phyloP scores from a whole-genome alignment of 768 basidiomycete genomes.

The Pleurotus giganteus region DNA sequence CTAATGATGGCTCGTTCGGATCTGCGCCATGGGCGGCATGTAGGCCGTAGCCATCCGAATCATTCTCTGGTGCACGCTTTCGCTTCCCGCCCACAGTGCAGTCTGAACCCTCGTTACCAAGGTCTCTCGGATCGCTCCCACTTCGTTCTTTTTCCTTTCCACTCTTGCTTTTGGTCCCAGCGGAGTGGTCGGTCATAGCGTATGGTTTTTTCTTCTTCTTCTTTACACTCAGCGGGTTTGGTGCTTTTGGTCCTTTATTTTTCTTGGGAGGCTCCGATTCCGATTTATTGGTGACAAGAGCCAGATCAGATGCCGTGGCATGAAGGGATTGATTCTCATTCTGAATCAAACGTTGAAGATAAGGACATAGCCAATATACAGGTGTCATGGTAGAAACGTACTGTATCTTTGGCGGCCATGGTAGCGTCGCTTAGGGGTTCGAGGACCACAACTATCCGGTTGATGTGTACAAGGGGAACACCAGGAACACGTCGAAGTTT shows the following conservation, averaged over 20 bases:
- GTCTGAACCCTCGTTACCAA: not conserved
- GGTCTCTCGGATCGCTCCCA: not conserved
- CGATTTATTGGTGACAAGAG: constrained; percentile 28
- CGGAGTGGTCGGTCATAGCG: not conserved
- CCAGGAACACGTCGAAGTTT: constrained; percentile 74
- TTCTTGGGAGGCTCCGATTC: constrained; percentile 41
- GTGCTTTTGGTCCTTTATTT: constrained; percentile 76
- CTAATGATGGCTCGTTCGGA: not conserved
- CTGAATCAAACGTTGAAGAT: constrained; percentile 30
- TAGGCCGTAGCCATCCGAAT: not conserved
- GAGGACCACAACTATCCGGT: constrained; percentile 88
- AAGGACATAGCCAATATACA: not conserved
- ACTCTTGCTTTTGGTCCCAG: not conserved
- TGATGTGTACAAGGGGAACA: constrained; percentile 88
- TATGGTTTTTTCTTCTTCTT: constrained; percentile 60
- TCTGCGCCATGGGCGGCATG: not conserved
- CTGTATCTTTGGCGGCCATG: constrained; percentile 61
- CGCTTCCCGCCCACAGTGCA: constrained; percentile 12
- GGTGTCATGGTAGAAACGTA: constrained; percentile 23
- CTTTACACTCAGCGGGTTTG: constrained; percentile 91
- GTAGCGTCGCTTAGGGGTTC: constrained; percentile 88
- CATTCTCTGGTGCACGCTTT: constrained; percentile 14
- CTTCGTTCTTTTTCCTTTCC: constrained; percentile 21
- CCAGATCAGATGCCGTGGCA: constrained; percentile 46
- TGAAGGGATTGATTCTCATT: constrained; percentile 62